These are phyloP conservation scores for Brassica carinata DNA, from an alignment of 345 rosid genomes.

Conservation along the genomic window DNA sequence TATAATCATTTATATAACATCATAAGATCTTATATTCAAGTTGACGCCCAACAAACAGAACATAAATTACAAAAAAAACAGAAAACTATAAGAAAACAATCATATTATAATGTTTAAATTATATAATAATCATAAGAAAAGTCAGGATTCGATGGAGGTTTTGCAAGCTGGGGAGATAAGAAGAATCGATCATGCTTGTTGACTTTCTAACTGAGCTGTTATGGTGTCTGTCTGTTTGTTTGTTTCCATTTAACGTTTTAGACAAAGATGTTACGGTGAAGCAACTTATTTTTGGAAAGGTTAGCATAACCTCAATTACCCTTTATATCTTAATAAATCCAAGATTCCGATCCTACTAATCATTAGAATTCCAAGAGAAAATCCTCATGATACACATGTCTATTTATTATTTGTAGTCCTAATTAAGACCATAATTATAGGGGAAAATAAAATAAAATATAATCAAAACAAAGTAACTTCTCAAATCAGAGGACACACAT, in stretches of 20 bases:
- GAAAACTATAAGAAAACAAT: slow-evolving; percentile 23
- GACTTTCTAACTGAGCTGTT: slow-evolving; percentile 40
- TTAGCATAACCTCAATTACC: slow-evolving; percentile 10
- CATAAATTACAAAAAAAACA: background rate
- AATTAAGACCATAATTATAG: background rate
- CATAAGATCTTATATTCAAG: slow-evolving; percentile 27
- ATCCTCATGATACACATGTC: slow-evolving; percentile 14
- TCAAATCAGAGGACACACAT: slow-evolving; percentile 27
- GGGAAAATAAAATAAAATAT: background rate
- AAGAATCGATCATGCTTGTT: slow-evolving; percentile 30
- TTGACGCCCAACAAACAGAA: slow-evolving; percentile 37
- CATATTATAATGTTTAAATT: background rate
- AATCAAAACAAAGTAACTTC: slow-evolving; percentile 24
- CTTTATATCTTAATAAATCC: slow-evolving; percentile 1
- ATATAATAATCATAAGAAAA: slow-evolving; percentile 10
- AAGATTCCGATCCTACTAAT: slow-evolving; percentile 34
- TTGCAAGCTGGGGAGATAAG: slow-evolving; percentile 46
- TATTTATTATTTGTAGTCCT: background rate
- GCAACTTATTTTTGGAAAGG: slow-evolving; percentile 39
- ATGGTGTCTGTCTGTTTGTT: slow-evolving; percentile 24
- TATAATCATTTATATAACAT: background rate
- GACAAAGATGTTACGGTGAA: slow-evolving; percentile 23
- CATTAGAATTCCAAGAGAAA: slow-evolving; percentile 2
- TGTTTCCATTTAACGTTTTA: slow-evolving; percentile 36
- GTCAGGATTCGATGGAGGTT: slow-evolving; percentile 32